phyloP scores from a whole-genome alignment of 108 stramenopile species.

The Aurantiochytrium sp. region DNA sequence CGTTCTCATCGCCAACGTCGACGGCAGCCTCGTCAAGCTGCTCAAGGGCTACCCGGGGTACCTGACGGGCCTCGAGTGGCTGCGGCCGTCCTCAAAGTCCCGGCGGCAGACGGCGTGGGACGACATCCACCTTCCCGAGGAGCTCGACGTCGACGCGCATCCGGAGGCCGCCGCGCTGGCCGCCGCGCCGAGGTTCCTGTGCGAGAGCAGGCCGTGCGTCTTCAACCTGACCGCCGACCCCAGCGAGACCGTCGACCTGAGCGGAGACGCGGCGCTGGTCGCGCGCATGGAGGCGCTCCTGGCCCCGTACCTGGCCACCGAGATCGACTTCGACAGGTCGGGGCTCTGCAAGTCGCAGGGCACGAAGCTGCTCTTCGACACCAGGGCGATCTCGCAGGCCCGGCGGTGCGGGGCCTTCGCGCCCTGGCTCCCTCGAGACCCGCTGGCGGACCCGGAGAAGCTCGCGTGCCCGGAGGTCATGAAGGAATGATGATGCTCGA shows the following conservation, averaged over 20 bases:
- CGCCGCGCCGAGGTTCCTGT: not conserved
- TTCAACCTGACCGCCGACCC: constrained; percentile 9
- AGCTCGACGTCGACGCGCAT: not conserved
- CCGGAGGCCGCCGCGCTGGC: not conserved
- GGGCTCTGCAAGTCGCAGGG: not conserved
- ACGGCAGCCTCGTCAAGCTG: not conserved
- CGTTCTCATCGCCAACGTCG: not conserved
- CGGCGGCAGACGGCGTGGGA: not conserved
- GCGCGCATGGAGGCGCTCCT: not conserved
- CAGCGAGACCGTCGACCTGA: not conserved
- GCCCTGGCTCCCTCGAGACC: not conserved
- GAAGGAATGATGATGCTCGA: too few species aligned
- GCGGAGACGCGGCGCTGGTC: not conserved
- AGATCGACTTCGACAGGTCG: not conserved
- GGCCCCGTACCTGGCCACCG: not conserved
- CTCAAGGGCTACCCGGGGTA: not conserved
- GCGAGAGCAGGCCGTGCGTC: not conserved
- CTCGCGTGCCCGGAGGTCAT: too few species aligned
- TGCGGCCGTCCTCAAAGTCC: not conserved
- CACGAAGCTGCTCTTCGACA: not conserved
- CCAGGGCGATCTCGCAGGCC: not conserved
- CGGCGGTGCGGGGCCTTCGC: not conserved
- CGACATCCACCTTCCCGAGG: not conserved
- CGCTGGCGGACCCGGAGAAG: too few species aligned
- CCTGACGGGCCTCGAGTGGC: not conserved